Evolutionary conservation across 2,329 filamentous ascomycete genomes (phyloP).

Genomic region (Graphilbum ipis-grandicollis): DNA sequence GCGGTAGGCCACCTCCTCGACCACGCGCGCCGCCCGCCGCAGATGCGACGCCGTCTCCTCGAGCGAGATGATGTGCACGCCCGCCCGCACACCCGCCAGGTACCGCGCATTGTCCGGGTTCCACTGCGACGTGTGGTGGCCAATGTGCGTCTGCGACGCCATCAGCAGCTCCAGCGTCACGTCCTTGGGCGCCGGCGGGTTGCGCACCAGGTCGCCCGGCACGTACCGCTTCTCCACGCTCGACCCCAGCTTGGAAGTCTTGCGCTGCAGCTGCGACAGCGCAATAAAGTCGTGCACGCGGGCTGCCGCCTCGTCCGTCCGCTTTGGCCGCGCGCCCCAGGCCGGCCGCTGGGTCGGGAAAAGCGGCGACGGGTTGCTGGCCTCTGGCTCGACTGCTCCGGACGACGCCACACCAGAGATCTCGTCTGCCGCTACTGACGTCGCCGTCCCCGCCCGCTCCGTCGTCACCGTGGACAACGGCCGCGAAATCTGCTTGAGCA

Average conservation of each 20-base stretch:
- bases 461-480: slow-evolving; percentile 18
- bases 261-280: slow-evolving; percentile 23
- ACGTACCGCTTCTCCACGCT: slow-evolving; percentile 38
- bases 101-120: slow-evolving; percentile 88
- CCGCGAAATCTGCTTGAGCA: slow-evolving; percentile 30
- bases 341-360: not conserved
- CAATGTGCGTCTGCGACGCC: slow-evolving; percentile 74
- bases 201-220: slow-evolving; percentile 45
- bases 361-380: not conserved
- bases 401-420: no score
- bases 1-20: slow-evolving; percentile 66
- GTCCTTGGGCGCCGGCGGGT: slow-evolving; percentile 62
- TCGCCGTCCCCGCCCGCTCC: slow-evolving; percentile 5
- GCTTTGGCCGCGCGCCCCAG: slow-evolving; percentile 1
- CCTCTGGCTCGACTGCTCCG: not conserved
- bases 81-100: slow-evolving; percentile 78
- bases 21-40: slow-evolving; percentile 80
- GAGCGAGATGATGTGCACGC: slow-evolving; percentile 83
- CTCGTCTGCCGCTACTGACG: not conserved
- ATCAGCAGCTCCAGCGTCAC: slow-evolving; percentile 83
- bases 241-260: slow-evolving; percentile 31
- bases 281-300: slow-evolving; percentile 20
- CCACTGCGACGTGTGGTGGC: slow-evolving; percentile 82
- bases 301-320: slow-evolving; percentile 5
- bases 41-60: slow-evolving; percentile 80